Evolutionary conservation across 192 early-diverging fungal species (phyloP), one percentile per base, ranked within the genome.

Genomic region (Rhizophagus clarus): DNA sequence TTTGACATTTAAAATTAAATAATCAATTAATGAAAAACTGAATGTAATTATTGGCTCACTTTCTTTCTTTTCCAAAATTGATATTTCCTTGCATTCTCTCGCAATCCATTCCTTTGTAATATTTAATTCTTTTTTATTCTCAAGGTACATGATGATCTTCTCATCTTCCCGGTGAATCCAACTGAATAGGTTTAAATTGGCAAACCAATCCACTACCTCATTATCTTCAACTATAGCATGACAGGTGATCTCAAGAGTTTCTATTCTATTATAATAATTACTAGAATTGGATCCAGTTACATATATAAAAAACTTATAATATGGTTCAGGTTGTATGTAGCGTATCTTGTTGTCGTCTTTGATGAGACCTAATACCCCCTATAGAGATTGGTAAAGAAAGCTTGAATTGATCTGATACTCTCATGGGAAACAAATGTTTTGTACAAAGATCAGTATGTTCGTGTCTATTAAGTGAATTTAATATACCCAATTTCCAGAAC

Each of bases 201-300:
- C 47, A 73, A 49, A 15, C 22, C 72, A 37, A 14, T 73, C 47
- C 40, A 73, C 40, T 73, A 73, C 51, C 47, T 73, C 72, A 51
- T 51, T 20, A 73, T 73, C 28, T 73, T 32, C 4, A 42, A 42
- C 9, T 8, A 26, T 73, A 26, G 17, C 51, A 73, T 75, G 1
- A 32, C 31, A 14, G 26, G 20, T 61, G 29, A 74, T 51, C 29
- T 60, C 28, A 74, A 74, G 29, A 3, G 20, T 60, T 4, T 61
- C 11, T 56, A 61, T 5, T 37, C 5, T 74, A n/a, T 74, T 24
- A 26, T 26, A 40, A 2, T 31, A 24, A 24, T 67, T 67, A 67
- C 29, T 67, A 67, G 29, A 67, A 5, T 67, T 24, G 14, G 3
- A 12, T 75, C 51, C 73, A 61, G 11, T 28, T 17, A 17, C 34